Evolutionary conservation across 345 rosid genomes (phyloP), one percentile per base, ranked within the genome.

Genomic region (Passiflora organensis): DNA sequence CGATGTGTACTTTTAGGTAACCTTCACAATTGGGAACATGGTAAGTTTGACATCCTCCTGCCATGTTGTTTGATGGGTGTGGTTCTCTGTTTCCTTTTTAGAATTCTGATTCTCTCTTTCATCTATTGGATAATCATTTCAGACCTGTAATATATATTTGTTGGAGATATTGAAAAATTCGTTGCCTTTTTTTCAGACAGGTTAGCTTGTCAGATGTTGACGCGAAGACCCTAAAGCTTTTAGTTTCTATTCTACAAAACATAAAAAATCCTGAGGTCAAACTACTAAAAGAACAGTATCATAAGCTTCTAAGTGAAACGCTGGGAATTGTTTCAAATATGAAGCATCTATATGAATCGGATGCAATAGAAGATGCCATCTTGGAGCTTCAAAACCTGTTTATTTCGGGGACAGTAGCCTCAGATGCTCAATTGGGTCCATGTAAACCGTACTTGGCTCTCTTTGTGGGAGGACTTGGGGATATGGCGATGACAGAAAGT

Each of bases 401-500:
- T 73, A 59, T 80, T 57, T 60, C 82, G 10, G 76, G 69, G 54
- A 60, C 71, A 44, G 22, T 56, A 32, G 69, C 77, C 43, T 69
- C 81, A 6, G 79, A 74, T 63, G 25, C 63, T 28, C 69, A 64
- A 23, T 47, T 83, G 32, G 38, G 51, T 39, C 80, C 62, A 48
- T 82, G 83, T 76, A 84, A 77, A 66, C 82, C 89, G 32, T 73
- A 70, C 54, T 73, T 93, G 24, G 86, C 91, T 36, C 78, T 80
- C 55, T 89, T 86, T 65, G 66, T 86, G 75, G 79, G 87, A 19
- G 89, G 87, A 68, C 81, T 86, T 25, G 71, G 82, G 66, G 75
- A 69, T 49, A 75, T 78, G 72, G 56, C 74, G 53, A 74, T 93
- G 76, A 61, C 72, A 32, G 96, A 86, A 71, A 70, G 42, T 2